Base-by-base conservation (phyloP, 177 flowering plant genomes). In the Vitis hybrid region DNA sequence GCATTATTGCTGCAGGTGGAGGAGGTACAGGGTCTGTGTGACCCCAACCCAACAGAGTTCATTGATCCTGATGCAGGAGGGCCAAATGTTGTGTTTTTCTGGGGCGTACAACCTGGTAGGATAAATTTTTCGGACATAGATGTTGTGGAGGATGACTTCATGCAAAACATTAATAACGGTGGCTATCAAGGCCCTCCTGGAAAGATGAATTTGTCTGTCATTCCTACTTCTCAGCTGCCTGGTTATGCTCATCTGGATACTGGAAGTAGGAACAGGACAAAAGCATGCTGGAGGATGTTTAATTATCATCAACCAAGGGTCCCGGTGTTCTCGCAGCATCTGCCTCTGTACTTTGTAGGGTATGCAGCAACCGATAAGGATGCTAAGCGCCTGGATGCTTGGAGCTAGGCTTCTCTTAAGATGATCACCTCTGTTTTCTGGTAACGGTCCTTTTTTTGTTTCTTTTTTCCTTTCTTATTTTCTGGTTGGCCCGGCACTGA, bases 41-140 rank as follows among this genome's bases (percentile, higher is more conserved):
- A 88, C 62, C 90, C 92, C 6, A 85, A 85, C 72, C 90, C 92
- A 2, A 74, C 75, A 7, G 90, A 85, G 56, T 83, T 82, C 63
- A 69, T 74, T 2, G 85, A 85, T 60, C 16, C n/a, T n/a, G 76
- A 70, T 52, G 75, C 39, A 56, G 55, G 59, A 39, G 77, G 74
- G 66, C 85, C 90, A 19, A 83, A 82, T 57, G 55, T 67, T 13
- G 82, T 85, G 15, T 88, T 86, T 50, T 86, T 79, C 70, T 88
- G 90, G 90, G 92, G 92, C 29, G 68, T 88, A 61, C 74, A 74
- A 31, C 78, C 76, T n/a, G 72, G 77, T 9, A 71, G 59, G 62
- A 70, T 68, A 51, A 58, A 61, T 55, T 60, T 60, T 66, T 62
- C 52, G 2, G 79, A 80, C 49, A 69, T 82, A 21, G 64, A 74